A percentile compares a stretch with the other conserved stretches of the same genome.
Evolutionary conservation across 352 stramenopile species (phyloP).

Genomic region (Globisporangium ultimum): DNA sequence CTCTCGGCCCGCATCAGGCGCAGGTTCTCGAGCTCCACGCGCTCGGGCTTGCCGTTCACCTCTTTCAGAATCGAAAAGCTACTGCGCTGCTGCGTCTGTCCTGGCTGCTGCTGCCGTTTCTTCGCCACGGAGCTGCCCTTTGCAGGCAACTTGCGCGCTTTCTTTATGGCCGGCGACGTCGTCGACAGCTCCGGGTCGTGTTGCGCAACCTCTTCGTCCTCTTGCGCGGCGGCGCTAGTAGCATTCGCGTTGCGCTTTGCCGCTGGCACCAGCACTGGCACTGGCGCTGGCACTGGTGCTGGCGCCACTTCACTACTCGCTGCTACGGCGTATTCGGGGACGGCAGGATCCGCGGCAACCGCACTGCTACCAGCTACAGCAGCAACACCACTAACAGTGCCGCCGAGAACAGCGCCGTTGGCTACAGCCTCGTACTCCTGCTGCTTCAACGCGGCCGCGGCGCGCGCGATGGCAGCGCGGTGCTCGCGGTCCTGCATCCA

Average conservation of each 20-base stretch:
- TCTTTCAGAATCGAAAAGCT: constrained; percentile 11
- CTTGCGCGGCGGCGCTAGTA: neutral
- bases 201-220: neutral
- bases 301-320: too few relatives aligned
- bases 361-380: too few relatives aligned
- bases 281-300: too few relatives aligned
- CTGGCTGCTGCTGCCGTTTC: constrained; percentile 1
- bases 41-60: constrained; percentile 10
- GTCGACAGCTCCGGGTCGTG: neutral
- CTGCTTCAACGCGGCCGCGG: constrained; percentile 4
- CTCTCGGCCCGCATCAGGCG: neutral
- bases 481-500: constrained; percentile 13
- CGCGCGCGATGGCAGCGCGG: constrained; percentile 3
- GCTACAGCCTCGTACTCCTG: neutral
- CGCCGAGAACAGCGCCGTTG: neutral
- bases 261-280: neutral
- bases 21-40: constrained; percentile 11
- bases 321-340: too few relatives aligned
- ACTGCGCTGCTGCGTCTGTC: neutral
- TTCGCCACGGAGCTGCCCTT: neutral
- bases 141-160: neutral
- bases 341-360: too few relatives aligned
- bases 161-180: neutral
- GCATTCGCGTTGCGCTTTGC: neutral
- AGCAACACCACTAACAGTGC: too few relatives aligned